Conservation (phyloP, 306 rosid species). For the cucumber (Cucumis sativus) region DNA sequence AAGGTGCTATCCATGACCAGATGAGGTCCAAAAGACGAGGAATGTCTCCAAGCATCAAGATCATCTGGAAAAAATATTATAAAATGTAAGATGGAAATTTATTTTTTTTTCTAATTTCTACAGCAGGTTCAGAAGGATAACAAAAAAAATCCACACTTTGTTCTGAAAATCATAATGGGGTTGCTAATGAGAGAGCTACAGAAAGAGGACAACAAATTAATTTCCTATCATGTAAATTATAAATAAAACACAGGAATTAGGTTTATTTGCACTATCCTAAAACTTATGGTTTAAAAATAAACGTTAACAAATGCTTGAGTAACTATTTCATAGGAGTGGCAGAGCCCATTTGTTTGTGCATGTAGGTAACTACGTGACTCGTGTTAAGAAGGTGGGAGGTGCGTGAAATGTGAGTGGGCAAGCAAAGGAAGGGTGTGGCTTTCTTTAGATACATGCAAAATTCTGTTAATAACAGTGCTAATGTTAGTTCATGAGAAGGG, state of each 20-base stretch:
- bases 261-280: background rate
- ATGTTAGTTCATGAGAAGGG: background rate
- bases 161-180: background rate
- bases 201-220: background rate
- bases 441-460: background rate
- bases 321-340: background rate
- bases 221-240: background rate
- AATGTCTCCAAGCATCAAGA: constrained; percentile 78
- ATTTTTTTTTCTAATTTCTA: background rate
- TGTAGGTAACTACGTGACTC: background rate
- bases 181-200: background rate
- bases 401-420: background rate
- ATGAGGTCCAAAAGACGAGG: constrained; percentile 77
- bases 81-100: background rate
- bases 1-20: constrained; percentile 98
- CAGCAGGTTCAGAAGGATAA: background rate
- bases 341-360: background rate
- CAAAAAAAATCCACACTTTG: background rate
- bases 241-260: background rate
- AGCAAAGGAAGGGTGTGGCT: background rate
- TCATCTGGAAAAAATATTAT: constrained; percentile 48
- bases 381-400: background rate
- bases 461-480: background rate
- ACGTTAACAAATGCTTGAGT: background rate
- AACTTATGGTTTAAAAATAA: background rate